Evolutionary conservation across 208 protist species (phyloP).

Genomic region (Leptomonas pyrrhocoris): DNA sequence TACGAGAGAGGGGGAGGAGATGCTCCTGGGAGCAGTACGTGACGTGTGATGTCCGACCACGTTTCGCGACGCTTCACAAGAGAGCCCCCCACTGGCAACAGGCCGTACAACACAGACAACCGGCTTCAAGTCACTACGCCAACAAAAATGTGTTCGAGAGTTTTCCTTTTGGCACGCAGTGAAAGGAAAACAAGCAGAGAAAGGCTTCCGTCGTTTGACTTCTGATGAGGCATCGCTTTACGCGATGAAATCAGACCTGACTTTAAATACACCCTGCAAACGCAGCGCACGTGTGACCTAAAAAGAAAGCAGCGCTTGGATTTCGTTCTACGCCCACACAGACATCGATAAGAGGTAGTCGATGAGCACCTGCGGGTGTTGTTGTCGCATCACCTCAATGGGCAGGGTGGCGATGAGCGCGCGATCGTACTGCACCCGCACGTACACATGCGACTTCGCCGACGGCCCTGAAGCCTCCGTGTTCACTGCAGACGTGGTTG

Average conservation of each 20-base stretch:
- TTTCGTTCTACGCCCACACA: slow-evolving; percentile 50
- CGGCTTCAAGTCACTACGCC: too few relatives aligned
- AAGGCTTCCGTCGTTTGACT: neutral
- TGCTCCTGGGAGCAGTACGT: too few relatives aligned
- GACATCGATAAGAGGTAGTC: slow-evolving; percentile 74
- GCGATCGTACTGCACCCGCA: slow-evolving; percentile 74
- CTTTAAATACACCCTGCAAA: neutral
- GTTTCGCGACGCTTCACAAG: too few relatives aligned
- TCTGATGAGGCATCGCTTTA: neutral
- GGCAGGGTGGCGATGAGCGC: slow-evolving; percentile 62
- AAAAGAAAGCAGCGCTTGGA: neutral
- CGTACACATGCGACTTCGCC: slow-evolving; percentile 43
- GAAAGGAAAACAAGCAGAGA: too few relatives aligned
- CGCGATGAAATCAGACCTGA: neutral
- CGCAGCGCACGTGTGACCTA: too few relatives aligned
- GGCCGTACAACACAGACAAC: too few relatives aligned
- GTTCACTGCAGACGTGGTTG: neutral
- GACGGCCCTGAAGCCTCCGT: neutral
- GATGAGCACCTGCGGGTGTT: slow-evolving; percentile 81
- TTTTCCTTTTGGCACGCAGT: too few relatives aligned
- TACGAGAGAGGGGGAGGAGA: neutral
- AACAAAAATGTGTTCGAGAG: too few relatives aligned
- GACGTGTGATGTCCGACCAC: too few relatives aligned
- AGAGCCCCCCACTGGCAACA: too few relatives aligned
- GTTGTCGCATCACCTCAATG: slow-evolving; percentile 73